Evolutionary conservation across 140 eudicot species (phyloP), one percentile per base, ranked within the genome.

Genomic region (Cichorium intybus): DNA sequence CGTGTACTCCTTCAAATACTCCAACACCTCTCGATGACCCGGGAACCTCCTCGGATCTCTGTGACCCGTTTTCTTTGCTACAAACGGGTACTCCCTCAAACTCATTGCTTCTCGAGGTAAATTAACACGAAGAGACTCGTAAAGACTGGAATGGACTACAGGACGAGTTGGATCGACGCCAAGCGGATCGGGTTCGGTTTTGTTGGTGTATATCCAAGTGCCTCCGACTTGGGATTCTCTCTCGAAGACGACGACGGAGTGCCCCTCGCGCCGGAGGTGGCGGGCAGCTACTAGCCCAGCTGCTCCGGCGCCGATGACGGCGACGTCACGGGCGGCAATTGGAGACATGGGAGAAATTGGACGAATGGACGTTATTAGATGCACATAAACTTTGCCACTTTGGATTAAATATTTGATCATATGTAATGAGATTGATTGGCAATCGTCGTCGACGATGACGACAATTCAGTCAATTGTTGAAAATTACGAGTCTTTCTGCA

Each of bases 101-200:
- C 96, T 88, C 96, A 87, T 87, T 16, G 74, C 79, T 53, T 87
- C 93, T 23, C 96, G 62, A 5, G 96, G 87, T 28, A 84, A 73
- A 59, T 84, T 87, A 16, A 87, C 79, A 11, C 96, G 76, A 21
- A 87, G 85, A 3, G 96, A 87, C 7, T 77, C 77, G 80, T 87
- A 87, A 9, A 87, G 79, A 50, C 93, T 84, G 1, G 84, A 34
- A 24, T 81, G 89, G 57, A 87, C 78, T 1, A 79, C 28, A 10
- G 46, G 60, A 7, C 93, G 82, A 26, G 31, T 64, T 50, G 81
- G 88, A 65, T 84, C 73, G 18, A 59, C 10, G 0, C 96, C 85
- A 3, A 84, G 10, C 3, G 89, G 96, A 31, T 87, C 93, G 33
- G 89, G 31, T 55, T 87, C 96, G 10, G 74, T 58, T 24, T 59